phyloP scores from a whole-genome alignment of 2,329 filamentous ascomycete species.

The Apiospora arundinis region DNA sequence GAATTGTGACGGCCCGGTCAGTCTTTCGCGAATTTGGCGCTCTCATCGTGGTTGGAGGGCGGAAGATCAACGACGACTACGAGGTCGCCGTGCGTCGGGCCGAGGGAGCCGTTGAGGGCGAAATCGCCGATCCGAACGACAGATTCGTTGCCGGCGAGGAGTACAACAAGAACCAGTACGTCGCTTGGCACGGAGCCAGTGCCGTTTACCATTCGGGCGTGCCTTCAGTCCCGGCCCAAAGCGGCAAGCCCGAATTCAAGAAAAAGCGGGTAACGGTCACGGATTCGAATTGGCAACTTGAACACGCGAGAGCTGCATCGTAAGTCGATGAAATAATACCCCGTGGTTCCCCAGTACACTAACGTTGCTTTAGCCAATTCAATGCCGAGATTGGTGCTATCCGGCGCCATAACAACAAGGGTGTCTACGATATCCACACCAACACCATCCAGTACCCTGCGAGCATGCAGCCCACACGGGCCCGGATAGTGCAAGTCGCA shows the following conservation, averaged over 20 bases:
- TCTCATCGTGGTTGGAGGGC: conserved; percentile 90
- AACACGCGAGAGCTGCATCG: conserved; percentile 92
- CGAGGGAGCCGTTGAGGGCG: conserved; percentile 83
- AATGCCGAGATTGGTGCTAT: conserved; percentile 76
- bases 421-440: conserved; percentile 93
- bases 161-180: conserved; percentile 99
- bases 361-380: conserved; percentile 68
- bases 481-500: conserved; percentile 75
- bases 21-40: conserved; percentile 98
- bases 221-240: conserved; percentile 76
- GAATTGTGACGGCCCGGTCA: conserved; percentile 93
- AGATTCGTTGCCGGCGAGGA: conserved; percentile 75
- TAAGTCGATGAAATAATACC: conserved; percentile 50
- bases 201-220: conserved; percentile 89
- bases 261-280: conserved; percentile 88
- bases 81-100: conserved; percentile 76
- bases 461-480: conserved; percentile 88
- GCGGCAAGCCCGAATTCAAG: conserved; percentile 80
- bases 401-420: conserved; percentile 72
- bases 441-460: conserved; percentile 88
- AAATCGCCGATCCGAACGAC: conserved; percentile 90
- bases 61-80: conserved; percentile 88
- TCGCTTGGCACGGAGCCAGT: conserved; percentile 97
- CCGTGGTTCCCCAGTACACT: conserved; percentile 19
- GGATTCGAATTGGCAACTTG: conserved; percentile 94